Conservation (phyloP, 331 rosid species). For the Quercus phellos region DNA sequence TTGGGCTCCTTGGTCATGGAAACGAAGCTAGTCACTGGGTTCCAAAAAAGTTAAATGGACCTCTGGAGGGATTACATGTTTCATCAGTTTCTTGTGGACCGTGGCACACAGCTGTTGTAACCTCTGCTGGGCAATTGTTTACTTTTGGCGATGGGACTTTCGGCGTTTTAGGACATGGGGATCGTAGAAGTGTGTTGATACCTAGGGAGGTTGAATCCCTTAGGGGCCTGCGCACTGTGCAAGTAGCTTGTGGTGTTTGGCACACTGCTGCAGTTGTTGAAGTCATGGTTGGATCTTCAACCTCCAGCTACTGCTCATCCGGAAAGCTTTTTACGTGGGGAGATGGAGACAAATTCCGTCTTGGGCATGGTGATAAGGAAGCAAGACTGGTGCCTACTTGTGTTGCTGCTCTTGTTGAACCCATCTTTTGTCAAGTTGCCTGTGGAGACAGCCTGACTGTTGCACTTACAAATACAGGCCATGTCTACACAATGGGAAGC, state of each 20-base stretch:
- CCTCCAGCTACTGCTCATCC: slow-evolving; percentile 33
- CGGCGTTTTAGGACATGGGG: slow-evolving; percentile 45
- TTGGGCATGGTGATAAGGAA: slow-evolving; percentile 43
- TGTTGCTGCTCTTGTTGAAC: slow-evolving; percentile 36
- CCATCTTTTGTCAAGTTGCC: slow-evolving; percentile 40
- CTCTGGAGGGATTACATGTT: slow-evolving; percentile 38
- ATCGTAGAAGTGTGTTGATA: slow-evolving; percentile 15
- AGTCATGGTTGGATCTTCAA: slow-evolving; percentile 32
- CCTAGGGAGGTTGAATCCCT: slow-evolving; percentile 44
- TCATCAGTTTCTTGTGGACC: slow-evolving; percentile 44
- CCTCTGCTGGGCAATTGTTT: slow-evolving; percentile 43
- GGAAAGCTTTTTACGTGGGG: slow-evolving; percentile 52
- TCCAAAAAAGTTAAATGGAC: slow-evolving; percentile 36
- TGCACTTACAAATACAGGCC: slow-evolving; percentile 35
- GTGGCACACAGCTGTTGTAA: slow-evolving; percentile 48
- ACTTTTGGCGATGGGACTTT: slow-evolving; percentile 45
- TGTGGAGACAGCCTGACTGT: slow-evolving; percentile 40
- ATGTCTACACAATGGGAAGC: slow-evolving; percentile 44
- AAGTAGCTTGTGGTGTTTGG: slow-evolving; percentile 48
- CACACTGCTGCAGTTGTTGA: slow-evolving; percentile 45
- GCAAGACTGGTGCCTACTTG: slow-evolving; percentile 41
- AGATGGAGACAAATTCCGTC: slow-evolving; percentile 45
- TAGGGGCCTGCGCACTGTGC: slow-evolving; percentile 42
- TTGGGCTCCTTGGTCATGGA: slow-evolving; percentile 28
- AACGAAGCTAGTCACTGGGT: slow-evolving; percentile 35